These are phyloP conservation scores for Myriosclerotinia scirpicola DNA, from an alignment of 2,329 filamentous ascomycete genomes.

Conservation along the genomic window DNA sequence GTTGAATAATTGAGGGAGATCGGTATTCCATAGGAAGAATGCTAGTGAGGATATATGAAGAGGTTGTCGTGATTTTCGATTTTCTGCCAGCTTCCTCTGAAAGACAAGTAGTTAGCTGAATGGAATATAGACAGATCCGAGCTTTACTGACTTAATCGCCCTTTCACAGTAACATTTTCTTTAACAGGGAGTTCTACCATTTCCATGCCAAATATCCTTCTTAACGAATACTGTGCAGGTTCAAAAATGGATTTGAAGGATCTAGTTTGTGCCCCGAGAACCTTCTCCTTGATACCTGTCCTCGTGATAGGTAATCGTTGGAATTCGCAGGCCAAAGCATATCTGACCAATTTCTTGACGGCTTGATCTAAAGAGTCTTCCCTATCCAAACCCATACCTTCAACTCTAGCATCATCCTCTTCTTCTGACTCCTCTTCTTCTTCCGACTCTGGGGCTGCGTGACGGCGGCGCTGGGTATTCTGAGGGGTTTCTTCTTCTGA, in stretches of 20 bases:
- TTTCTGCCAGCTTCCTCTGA: slow-evolving; percentile 41
- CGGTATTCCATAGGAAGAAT: slow-evolving; percentile 69
- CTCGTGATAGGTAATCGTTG: slow-evolving; percentile 59
- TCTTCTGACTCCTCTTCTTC: slow-evolving; percentile 36
- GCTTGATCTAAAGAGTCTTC: slow-evolving; percentile 47
- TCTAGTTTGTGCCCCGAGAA: slow-evolving; percentile 52
- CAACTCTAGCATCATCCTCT: slow-evolving; percentile 27
- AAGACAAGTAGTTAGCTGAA: slow-evolving; percentile 8
- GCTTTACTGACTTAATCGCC: slow-evolving; percentile 65
- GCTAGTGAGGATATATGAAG: slow-evolving; percentile 76
- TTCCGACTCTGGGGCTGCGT: slow-evolving; percentile 28
- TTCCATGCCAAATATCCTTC: slow-evolving; percentile 83
- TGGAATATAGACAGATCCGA: not conserved
- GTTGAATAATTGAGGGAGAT: slow-evolving; percentile 63
- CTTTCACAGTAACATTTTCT: slow-evolving; percentile 78
- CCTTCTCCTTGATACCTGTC: slow-evolving; percentile 62
- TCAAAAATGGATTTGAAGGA: slow-evolving; percentile 78
- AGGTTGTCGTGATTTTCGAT: slow-evolving; percentile 53
- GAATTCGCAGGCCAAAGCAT: slow-evolving; percentile 65
- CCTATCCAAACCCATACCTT: slow-evolving; percentile 34
- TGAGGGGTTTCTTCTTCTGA: slow-evolving; percentile 34
- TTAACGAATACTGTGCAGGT: slow-evolving; percentile 70
- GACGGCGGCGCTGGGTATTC: slow-evolving; percentile 33
- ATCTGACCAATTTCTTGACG: slow-evolving; percentile 67
- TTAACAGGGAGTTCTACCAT: slow-evolving; percentile 77